Conservation (phyloP, 208 protist species). For the Acanthamoeba lugdunensis region DNA sequence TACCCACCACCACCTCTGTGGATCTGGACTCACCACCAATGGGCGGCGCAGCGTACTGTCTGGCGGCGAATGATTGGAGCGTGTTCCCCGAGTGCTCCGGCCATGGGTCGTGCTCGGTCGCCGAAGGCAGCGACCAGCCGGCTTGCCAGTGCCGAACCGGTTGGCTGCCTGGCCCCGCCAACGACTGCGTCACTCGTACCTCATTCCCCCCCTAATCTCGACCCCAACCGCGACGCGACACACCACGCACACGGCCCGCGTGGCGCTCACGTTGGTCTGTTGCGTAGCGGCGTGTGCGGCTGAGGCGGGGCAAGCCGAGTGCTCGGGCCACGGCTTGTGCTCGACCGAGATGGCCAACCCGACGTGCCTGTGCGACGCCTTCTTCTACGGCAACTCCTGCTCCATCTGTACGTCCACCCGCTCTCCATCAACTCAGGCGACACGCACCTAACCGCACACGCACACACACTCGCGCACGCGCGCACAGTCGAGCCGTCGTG, state of each 20-base stretch:
- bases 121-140: neutral
- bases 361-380: conserved; percentile 12
- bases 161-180: neutral
- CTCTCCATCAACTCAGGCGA: neutral
- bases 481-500: neutral
- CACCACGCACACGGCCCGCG: no score
- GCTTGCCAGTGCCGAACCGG: neutral
- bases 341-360: neutral
- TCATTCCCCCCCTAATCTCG: no score
- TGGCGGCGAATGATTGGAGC: neutral
- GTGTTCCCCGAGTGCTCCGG: neutral
- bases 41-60: neutral
- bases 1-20: neutral
- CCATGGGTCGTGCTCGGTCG: neutral
- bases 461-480: no score
- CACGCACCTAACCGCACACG: neutral
- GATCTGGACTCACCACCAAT: no score
- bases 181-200: neutral
- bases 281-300: neutral
- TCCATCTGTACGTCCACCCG: neutral
- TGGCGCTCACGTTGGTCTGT: no score
- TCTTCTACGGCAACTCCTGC: conserved; percentile 1
- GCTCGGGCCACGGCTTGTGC: conserved; percentile 8
- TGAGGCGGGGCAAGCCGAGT: neutral
- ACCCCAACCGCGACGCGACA: no score